Base-by-base conservation (phyloP, 2,329 filamentous ascomycete species). In the Rutstroemia sp. region DNA sequence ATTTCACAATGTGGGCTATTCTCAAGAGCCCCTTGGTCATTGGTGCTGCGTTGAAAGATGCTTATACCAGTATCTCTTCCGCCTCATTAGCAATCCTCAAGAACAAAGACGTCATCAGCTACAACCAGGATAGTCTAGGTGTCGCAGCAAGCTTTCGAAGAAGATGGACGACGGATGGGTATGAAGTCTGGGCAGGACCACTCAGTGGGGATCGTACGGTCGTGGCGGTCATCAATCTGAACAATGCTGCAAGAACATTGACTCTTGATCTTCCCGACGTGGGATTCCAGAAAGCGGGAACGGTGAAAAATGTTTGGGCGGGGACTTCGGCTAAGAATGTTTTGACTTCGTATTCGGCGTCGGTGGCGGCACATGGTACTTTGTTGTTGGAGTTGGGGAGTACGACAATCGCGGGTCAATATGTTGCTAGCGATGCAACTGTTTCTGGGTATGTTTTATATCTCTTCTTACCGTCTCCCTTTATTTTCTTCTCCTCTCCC, bases 1-100 rank as follows among this genome's bases (percentile, higher is more conserved):
- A 75, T 60, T 75, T 75, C 57, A 68, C 69, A 4, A 54, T 75
- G 9, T 75, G 72, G 73, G 69, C 69, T 36, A 71, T 75, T 17
- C 47, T 71, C 17, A 75, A 75, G 58, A 63, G 61, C 47, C 64
- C 64, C 1, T 54, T 67, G 36, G 52, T 65, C 5, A 63, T 67
- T 25, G 64, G 64, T n/a, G 59, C 58, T 7, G 62, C 61, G 5
- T 56, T 65, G 9, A 67, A 65, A n/a, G 64, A 65, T 47, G 25
- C 57, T 0, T 21, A 38, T 19, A 61, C 58, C 3, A 60, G 51
- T 39, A 61, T 66, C 19, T 57, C 4, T 44, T 39, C 47, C 17
- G 45, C 48, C 1, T 61, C 56, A 23, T 47, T 67, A 30, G 57
- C 50, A 6, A 58, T 65, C 17, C 46, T 65, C 14, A 58, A 56